Percentiles rank a stretch among this genome's conserved stretches.
These are phyloP conservation scores for Pancytospora philotis DNA, from an alignment of 371 early-diverging fungal species.

Conservation along the genomic window DNA sequence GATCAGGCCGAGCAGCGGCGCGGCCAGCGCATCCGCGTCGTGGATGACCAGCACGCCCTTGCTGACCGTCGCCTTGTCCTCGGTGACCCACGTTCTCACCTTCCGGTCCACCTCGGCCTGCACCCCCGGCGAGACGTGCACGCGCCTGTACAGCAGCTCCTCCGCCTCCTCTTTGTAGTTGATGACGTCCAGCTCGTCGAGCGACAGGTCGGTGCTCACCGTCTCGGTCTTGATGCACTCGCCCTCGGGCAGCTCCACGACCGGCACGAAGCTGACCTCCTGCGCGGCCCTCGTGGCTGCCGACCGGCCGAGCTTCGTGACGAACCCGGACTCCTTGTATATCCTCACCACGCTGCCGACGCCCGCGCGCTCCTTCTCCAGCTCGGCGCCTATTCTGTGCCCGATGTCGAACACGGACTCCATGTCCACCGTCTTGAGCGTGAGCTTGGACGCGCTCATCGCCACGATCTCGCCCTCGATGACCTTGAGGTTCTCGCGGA, in stretches of 20 bases:
- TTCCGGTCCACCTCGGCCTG: constrained; percentile 91
- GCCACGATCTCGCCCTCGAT: constrained; percentile 96
- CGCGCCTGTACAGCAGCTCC: constrained; percentile 63
- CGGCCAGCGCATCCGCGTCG: constrained; percentile 82
- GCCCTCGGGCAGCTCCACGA: constrained; percentile 80
- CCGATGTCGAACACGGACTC: constrained; percentile 96
- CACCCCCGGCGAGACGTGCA: constrained; percentile 71
- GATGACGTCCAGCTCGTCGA: constrained; percentile 98
- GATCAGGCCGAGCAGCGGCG: too few species aligned
- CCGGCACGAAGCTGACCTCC: constrained; percentile 76
- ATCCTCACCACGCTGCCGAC: constrained; percentile 89
- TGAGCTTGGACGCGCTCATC: constrained; percentile 79
- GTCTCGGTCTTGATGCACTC: constrained; percentile 89
- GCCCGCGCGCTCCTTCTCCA: constrained; percentile 87
- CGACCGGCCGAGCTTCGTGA: constrained; percentile 85
- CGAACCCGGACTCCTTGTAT: constrained; percentile 90
- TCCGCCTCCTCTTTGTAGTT: constrained; percentile 71
- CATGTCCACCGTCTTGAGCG: constrained; percentile 96
- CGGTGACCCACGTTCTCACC: constrained; percentile 91
- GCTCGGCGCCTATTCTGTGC: constrained; percentile 83
- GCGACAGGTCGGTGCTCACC: constrained; percentile 81
- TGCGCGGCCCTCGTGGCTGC: constrained; percentile 68
- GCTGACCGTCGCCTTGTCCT: constrained; percentile 89
- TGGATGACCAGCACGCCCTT: constrained; percentile 94
- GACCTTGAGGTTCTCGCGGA: constrained; percentile 88